Base-by-base conservation (phyloP, 129 eudicot species). In the Centrapalus pauciflorus region DNA sequence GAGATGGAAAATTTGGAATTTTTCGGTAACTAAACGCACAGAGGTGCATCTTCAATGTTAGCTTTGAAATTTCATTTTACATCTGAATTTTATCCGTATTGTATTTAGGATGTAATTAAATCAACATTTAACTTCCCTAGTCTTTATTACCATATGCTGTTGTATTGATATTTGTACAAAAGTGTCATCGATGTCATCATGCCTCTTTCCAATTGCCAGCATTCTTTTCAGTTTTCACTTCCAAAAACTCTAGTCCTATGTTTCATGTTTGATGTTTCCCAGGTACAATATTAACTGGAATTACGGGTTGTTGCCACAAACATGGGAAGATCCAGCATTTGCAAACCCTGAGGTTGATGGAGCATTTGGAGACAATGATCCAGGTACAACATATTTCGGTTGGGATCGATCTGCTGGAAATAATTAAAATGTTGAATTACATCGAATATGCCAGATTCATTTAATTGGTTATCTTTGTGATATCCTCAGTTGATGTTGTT, bases 201-300 rank as follows among this genome's bases (percentile, higher is more conserved):
- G 21, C 50, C 50, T 4, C 50, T 43, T 43, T 43, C 14, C 5
- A 20, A 19, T 43, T n/a, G n/a, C 14, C 50, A 14, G 50, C 21
- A 19, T 41, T 11, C 28, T 26, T 57, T 19, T 58, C 19, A 4
- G 9, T 58, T 58, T n/a, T n/a, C n/a, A n/a, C n/a, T n/a, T n/a
- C 23, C 21, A 58, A 58, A 26, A n/a, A 33, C 17, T 23, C 5
- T 30, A 29, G 49, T 33, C 23, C 19, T 13, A 41, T 14, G n/a
- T n/a, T n/a, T n/a, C n/a, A n/a, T n/a, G n/a, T n/a, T n/a, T n/a
- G n/a, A n/a, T 57, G 32, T 69, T 49, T 71, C 25, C 0, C 80
- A 93, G 99, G 50, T 93, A 93, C 95, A 93, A 93, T 69, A 89
- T 93, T 28, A 89, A 93, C 70, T 93, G 99, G 99, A 93, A 93